Base-by-base conservation (phyloP, 2,329 filamentous ascomycete genomes). In the Cladosporium sp. region DNA sequence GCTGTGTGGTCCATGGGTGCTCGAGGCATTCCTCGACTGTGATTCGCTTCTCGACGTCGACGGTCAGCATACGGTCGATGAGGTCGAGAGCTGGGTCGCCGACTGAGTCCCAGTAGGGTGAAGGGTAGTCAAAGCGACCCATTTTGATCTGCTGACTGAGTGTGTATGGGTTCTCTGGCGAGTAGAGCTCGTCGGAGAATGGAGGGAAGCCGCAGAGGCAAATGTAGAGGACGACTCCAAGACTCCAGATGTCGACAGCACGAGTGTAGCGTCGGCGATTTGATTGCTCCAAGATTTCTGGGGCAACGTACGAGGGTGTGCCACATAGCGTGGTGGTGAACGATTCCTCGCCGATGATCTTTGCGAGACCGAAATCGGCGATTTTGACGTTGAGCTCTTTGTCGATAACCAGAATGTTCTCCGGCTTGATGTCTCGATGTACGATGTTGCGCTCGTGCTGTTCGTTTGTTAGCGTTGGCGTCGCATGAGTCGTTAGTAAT, bases 161-260 rank as follows among this genome's bases (percentile, higher is more conserved):
- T 0, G 86, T 92, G 75, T 92, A 97, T 2, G 95, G 95, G 70
- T 93, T 95, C 53, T 96, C 89, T 39, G 80, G 36, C 3, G 76
- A 80, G 79, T 89, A 91, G 0, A 98, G 87, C 79, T 99, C 95
- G 73, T 99, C 95, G 0, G 92, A 96, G 79, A 99, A 99, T 0
- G 95, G 95, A 5, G 94, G 95, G 74, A 98, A 98, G 39, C 95
- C 95, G 76, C 95, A 98, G 5, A 98, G 85, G 76, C 93, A 97
- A 72, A 98, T 98, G 79, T 98, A 99, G 26, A 99, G 84, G 3
- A 99, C 94, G 3, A 99, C 95, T n/a, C 95, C 95, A 0, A 98
- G 84, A 1, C 93, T 97, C 95, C 95, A 98, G 49, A 98, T 85
- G 76, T 99, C 95, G 11, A 99, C 95, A 3, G 93, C 93, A 73